phyloP scores from a whole-genome alignment of 768 basidiomycete genomes.

The Scleroderma bovista region DNA sequence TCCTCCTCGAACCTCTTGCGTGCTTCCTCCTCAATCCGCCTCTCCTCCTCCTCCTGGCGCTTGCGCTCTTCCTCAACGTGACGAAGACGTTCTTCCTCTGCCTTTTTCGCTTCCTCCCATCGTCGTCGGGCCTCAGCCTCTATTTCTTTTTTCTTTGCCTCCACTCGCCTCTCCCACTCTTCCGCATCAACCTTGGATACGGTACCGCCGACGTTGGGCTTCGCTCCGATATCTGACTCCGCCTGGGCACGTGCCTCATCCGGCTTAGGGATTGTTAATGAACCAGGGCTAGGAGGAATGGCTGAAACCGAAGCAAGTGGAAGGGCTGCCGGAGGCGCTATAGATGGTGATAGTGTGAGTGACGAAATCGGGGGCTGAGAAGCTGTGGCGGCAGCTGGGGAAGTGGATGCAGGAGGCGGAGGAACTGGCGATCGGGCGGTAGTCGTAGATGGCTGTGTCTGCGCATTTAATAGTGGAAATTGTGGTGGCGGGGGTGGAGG shows the following conservation, averaged over 20 bases:
- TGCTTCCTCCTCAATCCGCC: constrained; percentile 31
- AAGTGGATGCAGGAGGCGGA: constrained; percentile 6
- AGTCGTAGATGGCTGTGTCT: constrained; percentile 3
- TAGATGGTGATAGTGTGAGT: constrained; percentile 5
- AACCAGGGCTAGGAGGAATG: constrained; percentile 20
- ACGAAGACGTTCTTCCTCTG: constrained; percentile 11
- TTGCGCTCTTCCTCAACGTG: constrained; percentile 16
- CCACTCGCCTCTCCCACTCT: constrained; percentile 29
- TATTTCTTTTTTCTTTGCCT: constrained; percentile 36
- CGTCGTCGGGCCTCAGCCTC: constrained; percentile 40
- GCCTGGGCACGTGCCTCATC: constrained; percentile 3
- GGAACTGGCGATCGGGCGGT: constrained; percentile 4
- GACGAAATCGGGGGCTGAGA: neutral
- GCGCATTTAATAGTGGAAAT: neutral
- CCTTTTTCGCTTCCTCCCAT: constrained; percentile 29
- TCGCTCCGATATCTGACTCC: constrained; percentile 6
- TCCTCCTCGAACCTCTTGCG: constrained; percentile 7
- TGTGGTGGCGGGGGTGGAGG: neutral
- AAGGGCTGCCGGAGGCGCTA: too few relatives aligned
- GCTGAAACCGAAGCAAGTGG: too few relatives aligned
- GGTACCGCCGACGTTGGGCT: constrained; percentile 35
- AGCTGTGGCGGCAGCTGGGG: constrained; percentile 10
- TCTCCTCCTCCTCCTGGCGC: constrained; percentile 7
- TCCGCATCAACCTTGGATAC: constrained; percentile 30
- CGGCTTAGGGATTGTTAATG: constrained; percentile 11